A percentile compares a stretch with the other conserved stretches of the same genome.
Conservation (phyloP, 1,284 basidiomycete genomes). For the Apiotrichum sp. region DNA sequence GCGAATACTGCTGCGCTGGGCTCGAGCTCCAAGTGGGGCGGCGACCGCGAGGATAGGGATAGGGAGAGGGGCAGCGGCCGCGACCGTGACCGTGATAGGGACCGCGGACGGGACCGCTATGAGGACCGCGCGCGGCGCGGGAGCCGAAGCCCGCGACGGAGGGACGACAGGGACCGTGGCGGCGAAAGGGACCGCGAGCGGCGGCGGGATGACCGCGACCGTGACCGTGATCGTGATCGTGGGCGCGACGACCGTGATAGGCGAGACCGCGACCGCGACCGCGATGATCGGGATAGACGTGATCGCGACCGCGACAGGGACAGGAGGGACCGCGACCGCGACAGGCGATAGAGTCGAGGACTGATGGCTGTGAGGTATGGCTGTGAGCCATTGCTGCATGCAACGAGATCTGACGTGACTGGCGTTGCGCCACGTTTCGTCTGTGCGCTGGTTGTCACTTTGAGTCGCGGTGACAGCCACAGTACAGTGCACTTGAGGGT, state of each 20-base stretch:
- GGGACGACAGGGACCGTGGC: slow-evolving; percentile 2
- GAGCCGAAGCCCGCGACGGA: too few relatives aligned
- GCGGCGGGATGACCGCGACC: background rate
- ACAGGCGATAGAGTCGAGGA: too few relatives aligned
- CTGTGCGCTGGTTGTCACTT: too few relatives aligned
- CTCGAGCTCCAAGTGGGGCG: slow-evolving; percentile 14
- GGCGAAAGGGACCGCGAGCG: slow-evolving; percentile 5
- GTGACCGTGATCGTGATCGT: slow-evolving; percentile 5
- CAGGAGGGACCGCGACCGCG: background rate
- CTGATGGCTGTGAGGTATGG: too few relatives aligned
- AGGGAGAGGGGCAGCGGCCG: slow-evolving; percentile 1
- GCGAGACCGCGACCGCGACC: slow-evolving; percentile 4
- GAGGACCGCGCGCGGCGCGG: slow-evolving; percentile 8
- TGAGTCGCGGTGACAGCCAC: too few relatives aligned
- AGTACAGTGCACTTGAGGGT: too few relatives aligned
- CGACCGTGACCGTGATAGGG: slow-evolving; percentile 3
- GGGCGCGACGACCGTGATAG: slow-evolving; percentile 3
- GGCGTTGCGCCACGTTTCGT: too few relatives aligned
- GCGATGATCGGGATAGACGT: background rate
- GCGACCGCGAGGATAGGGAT: slow-evolving; percentile 5
- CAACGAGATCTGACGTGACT: too few relatives aligned
- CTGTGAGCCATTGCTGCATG: too few relatives aligned
- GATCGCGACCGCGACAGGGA: slow-evolving; percentile 1
- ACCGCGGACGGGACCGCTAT: slow-evolving; percentile 5
- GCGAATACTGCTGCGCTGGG: slow-evolving; percentile 15